Evolutionary conservation across 2,329 filamentous ascomycete genomes (phyloP).

Genomic region (Fusarium pininemorale): DNA sequence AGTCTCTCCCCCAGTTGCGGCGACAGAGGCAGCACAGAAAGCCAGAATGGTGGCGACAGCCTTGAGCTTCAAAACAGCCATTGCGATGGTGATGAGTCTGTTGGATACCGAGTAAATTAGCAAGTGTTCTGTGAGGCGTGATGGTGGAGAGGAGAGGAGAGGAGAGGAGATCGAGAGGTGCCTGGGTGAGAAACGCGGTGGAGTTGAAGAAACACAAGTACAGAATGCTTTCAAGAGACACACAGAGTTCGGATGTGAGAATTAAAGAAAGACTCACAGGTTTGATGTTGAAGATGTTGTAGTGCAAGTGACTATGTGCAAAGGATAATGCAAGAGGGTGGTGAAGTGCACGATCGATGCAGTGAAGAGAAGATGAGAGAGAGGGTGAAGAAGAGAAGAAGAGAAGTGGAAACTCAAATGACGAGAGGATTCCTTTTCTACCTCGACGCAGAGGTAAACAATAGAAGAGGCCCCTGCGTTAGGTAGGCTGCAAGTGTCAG

Average conservation of each 20-base stretch:
- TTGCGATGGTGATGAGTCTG: conserved; percentile 33
- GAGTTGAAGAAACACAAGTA: not conserved
- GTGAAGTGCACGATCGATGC: conserved; percentile 15
- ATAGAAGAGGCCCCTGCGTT: not conserved
- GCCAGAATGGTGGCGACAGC: conserved; percentile 36
- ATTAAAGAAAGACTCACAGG: conserved; percentile 8
- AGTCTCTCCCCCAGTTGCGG: conserved; percentile 22
- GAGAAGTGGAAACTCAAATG: not conserved
- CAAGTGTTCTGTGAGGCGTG: not conserved
- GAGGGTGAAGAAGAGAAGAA: conserved; percentile 9
- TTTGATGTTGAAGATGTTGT: conserved; percentile 14
- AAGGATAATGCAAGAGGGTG: conserved; percentile 15
- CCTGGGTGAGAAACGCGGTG: not conserved
- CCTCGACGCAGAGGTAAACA: conserved; percentile 21
- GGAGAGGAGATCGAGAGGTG: not conserved
- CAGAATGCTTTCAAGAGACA: not conserved
- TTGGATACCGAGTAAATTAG: not conserved
- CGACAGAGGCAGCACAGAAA: conserved; percentile 33
- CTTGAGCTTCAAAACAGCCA: conserved; percentile 45
- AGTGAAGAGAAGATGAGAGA: not conserved
- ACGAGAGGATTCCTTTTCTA: conserved; percentile 21
- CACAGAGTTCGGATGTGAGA: not conserved
- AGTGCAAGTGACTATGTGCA: not conserved
- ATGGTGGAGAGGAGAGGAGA: not conserved
- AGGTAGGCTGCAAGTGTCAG: conserved; percentile 2